These are phyloP conservation scores for Clonostachys rosea DNA, from an alignment of 2,329 filamentous ascomycete species.

Conservation along the genomic window DNA sequence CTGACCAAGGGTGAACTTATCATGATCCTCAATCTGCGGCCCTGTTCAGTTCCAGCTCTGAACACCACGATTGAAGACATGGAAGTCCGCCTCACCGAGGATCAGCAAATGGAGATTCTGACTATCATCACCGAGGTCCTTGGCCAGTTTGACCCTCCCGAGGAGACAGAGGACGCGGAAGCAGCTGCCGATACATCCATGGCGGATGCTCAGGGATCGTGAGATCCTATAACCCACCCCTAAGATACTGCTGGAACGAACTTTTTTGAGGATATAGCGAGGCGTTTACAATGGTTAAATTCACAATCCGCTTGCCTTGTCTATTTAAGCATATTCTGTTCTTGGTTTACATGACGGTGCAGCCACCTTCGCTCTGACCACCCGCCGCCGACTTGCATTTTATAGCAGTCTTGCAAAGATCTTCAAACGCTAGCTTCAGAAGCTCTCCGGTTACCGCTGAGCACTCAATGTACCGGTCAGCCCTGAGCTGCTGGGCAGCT, in stretches of 20 bases:
- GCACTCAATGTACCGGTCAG: slow-evolving; percentile 61
- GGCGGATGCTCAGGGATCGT: too few relatives aligned
- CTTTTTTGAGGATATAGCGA: too few relatives aligned
- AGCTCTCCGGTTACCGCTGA: slow-evolving; percentile 57
- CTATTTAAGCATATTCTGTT: neutral
- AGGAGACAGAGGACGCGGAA: neutral
- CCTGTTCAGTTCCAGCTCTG: slow-evolving; percentile 49
- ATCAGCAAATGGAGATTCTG: slow-evolving; percentile 55
- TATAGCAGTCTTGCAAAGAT: slow-evolving; percentile 53
- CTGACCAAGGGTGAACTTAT: slow-evolving; percentile 65
- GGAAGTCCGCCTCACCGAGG: slow-evolving; percentile 52
- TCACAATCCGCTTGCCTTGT: neutral
- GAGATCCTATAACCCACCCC: too few relatives aligned
- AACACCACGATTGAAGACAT: slow-evolving; percentile 64
- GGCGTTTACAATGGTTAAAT: neutral
- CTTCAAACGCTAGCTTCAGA: slow-evolving; percentile 52
- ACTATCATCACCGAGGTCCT: slow-evolving; percentile 52
- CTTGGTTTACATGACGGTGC: slow-evolving; percentile 37
- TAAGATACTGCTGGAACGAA: too few relatives aligned
- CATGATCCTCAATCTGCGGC: slow-evolving; percentile 64
- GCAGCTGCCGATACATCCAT: slow-evolving; percentile 7
- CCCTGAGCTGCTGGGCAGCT: slow-evolving; percentile 51
- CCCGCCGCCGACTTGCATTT: slow-evolving; percentile 37
- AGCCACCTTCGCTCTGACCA: slow-evolving; percentile 52
- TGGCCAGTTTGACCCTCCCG: slow-evolving; percentile 37